These are phyloP conservation scores for Moesziomyces sp. DNA, from an alignment of 1,284 basidiomycete species.

Conservation along the genomic window DNA sequence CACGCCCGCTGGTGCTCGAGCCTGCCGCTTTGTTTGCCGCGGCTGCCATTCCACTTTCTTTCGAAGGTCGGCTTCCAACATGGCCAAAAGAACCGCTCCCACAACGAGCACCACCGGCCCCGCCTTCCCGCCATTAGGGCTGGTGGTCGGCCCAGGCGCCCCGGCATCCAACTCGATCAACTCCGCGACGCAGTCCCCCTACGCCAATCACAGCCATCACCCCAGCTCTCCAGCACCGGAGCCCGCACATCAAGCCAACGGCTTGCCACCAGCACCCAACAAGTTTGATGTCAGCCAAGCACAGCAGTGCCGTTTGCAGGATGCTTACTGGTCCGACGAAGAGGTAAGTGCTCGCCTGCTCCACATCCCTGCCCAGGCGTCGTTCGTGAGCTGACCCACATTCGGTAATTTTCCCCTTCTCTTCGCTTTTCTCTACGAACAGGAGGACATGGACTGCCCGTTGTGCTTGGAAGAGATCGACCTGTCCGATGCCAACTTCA, in stretches of 20 bases:
- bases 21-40: slow-evolving; percentile 23
- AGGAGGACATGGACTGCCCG: slow-evolving; percentile 98
- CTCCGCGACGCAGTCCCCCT: slow-evolving; percentile 22
- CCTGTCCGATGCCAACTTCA: slow-evolving; percentile 98
- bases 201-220: slow-evolving; percentile 20
- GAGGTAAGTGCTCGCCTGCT: slow-evolving; percentile 70
- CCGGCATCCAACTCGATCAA: slow-evolving; percentile 31
- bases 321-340: slow-evolving; percentile 98
- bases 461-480: slow-evolving; percentile 99
- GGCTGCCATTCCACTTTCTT: slow-evolving; percentile 11
- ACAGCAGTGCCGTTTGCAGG: slow-evolving; percentile 78
- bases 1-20: slow-evolving; percentile 32
- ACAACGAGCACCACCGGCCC: slow-evolving; percentile 40
- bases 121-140: slow-evolving; percentile 53
- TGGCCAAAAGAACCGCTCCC: slow-evolving; percentile 49
- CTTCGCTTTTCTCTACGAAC: slow-evolving; percentile 1
- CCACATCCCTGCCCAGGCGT: no score
- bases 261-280: slow-evolving; percentile 57
- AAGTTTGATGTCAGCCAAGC: slow-evolving; percentile 62
- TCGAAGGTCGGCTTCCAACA: slow-evolving; percentile 10
- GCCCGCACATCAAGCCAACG: slow-evolving; percentile 25
- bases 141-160: slow-evolving; percentile 49
- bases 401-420: background rate
- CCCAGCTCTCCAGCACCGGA: slow-evolving; percentile 24
- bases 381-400: slow-evolving; percentile 1